These are phyloP conservation scores for Chlorella sp. DNA, from an alignment of 139 green algal species.

Conservation along the genomic window DNA sequence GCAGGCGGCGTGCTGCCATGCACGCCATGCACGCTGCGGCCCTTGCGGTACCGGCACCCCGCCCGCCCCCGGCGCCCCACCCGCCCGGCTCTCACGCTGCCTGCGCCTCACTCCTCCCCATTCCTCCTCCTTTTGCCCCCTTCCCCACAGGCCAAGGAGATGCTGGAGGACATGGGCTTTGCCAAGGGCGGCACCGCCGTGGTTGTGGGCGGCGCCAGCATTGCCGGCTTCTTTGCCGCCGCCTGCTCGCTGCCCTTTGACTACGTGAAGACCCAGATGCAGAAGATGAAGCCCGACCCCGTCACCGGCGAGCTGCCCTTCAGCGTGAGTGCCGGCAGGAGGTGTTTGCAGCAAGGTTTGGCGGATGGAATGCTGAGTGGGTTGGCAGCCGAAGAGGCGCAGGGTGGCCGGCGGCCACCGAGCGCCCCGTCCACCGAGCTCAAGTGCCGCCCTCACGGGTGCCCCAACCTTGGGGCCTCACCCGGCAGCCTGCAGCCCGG, in stretches of 20 bases:
- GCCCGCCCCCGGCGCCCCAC: too few species aligned
- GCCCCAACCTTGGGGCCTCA: too few species aligned
- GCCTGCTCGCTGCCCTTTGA: constrained; percentile 96
- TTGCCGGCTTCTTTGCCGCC: constrained; percentile 94
- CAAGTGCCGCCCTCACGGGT: background rate
- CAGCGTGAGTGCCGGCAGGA: background rate
- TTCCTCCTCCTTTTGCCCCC: background rate
- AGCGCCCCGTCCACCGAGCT: background rate
- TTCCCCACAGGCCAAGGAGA: constrained; percentile 85
- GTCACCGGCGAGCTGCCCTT: constrained; percentile 34
- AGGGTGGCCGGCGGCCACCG: background rate
- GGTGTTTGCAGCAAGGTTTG: too few species aligned
- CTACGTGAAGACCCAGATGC: constrained; percentile 97
- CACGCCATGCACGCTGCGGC: too few species aligned
- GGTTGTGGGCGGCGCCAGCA: constrained; percentile 74
- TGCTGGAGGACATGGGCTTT: constrained; percentile 80
- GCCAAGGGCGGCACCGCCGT: constrained; percentile 60
- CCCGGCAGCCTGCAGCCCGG: background rate
- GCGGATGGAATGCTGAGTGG: too few species aligned
- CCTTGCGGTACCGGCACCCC: too few species aligned
- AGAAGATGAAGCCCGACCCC: constrained; percentile 89
- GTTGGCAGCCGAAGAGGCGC: background rate
- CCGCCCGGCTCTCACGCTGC: too few species aligned
- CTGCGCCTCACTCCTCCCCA: background rate
- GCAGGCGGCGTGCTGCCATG: too few species aligned